Conservation (phyloP, 2,329 filamentous ascomycete genomes). For the Aspergillus sp. region DNA sequence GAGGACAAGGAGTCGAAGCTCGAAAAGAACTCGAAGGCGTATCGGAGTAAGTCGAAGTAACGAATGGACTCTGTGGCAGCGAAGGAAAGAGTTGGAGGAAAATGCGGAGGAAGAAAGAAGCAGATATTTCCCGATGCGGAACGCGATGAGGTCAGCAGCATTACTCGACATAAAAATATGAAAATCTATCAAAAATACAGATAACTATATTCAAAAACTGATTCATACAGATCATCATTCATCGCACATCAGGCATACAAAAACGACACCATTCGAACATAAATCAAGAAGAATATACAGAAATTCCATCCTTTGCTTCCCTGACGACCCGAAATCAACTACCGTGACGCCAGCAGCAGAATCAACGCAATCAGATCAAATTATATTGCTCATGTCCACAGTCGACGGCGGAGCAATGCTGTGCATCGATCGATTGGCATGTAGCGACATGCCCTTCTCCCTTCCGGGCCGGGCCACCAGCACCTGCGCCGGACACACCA, state of each 20-base stretch:
- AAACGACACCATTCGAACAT: constrained; percentile 5
- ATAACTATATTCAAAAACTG: constrained; percentile 1
- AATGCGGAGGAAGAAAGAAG: no score
- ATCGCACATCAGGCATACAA: constrained; percentile 17
- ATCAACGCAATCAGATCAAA: neutral
- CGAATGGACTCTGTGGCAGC: no score
- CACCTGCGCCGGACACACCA: constrained; percentile 91
- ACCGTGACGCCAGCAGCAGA: neutral
- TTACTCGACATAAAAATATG: no score
- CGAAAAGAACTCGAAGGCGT: no score
- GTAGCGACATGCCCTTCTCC: constrained; percentile 34
- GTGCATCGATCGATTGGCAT: constrained; percentile 30
- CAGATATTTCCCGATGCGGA: no score
- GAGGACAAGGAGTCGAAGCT: no score
- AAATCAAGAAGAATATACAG: constrained; percentile 6
- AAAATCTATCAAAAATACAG: constrained; percentile 2
- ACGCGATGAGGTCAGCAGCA: no score
- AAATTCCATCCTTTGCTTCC: constrained; percentile 2
- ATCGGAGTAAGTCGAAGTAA: no score
- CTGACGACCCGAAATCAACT: constrained; percentile 1
- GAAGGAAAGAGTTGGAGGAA: no score
- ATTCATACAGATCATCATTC: constrained; percentile 18
- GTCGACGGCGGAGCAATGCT: constrained; percentile 35
- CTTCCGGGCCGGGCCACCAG: constrained; percentile 55
- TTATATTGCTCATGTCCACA: constrained; percentile 35